Evolutionary conservation across 805 yeast genomes (phyloP).

Genomic region (Wickerhamiella siamensis): DNA sequence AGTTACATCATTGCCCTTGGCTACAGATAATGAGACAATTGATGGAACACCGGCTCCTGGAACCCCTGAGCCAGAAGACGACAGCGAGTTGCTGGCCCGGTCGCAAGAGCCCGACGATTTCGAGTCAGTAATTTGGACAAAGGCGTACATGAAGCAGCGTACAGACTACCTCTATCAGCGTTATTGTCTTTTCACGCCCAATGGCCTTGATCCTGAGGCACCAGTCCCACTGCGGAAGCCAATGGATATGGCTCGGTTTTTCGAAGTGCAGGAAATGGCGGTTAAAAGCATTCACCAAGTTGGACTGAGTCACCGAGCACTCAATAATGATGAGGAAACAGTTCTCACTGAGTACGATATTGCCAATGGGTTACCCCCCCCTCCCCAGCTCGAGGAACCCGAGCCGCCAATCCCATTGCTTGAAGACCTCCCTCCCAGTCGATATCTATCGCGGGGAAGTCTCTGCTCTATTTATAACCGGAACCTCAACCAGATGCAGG

Average conservation of each 20-base stretch:
- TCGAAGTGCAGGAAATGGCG: constrained; percentile 16
- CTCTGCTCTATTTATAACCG: constrained; percentile 43
- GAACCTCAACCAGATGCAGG: constrained; percentile 71
- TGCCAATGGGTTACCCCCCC: constrained; percentile 61
- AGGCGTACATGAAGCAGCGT: constrained; percentile 62
- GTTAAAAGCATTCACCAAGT: background rate
- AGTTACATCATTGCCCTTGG: background rate
- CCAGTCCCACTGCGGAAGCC: constrained; percentile 57
- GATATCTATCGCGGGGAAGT: constrained; percentile 31
- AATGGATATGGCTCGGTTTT: constrained; percentile 47
- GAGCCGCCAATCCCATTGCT: constrained; percentile 18
- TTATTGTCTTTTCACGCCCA: constrained; percentile 46
- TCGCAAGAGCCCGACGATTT: constrained; percentile 34
- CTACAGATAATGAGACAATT: background rate
- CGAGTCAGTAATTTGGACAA: constrained; percentile 72
- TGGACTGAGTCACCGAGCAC: constrained; percentile 3
- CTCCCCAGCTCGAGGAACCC: constrained; percentile 23
- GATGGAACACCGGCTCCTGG: background rate
- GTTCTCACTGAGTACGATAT: constrained; percentile 64
- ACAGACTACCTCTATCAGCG: constrained; percentile 62
- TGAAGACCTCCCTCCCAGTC: constrained; percentile 30
- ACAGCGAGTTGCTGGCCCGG: constrained; percentile 14
- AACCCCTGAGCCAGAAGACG: background rate
- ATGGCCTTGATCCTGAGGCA: constrained; percentile 47
- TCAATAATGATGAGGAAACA: constrained; percentile 21